Conservation (phyloP, 257 asterid species). For the Solanum piurae region DNA sequence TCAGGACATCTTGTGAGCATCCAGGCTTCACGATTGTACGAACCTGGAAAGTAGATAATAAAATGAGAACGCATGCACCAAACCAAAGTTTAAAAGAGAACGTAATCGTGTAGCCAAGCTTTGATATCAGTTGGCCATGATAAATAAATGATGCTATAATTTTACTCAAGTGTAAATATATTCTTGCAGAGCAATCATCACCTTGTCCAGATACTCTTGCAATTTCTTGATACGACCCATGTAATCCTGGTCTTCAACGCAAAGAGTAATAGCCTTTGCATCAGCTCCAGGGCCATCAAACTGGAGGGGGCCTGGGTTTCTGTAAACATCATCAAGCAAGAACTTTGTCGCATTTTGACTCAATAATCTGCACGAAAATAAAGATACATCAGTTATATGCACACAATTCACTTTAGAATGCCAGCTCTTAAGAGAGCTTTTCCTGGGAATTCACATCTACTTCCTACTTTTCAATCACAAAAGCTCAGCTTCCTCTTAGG, state of each 20-base stretch:
- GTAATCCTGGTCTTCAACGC: constrained; percentile 86
- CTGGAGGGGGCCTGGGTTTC: constrained; percentile 99
- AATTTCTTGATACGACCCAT: constrained; percentile 71
- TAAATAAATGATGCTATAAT: neutral
- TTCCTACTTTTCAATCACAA: neutral
- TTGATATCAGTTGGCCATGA: neutral
- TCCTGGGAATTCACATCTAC: neutral
- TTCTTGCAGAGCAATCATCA: neutral
- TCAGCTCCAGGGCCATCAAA: constrained; percentile 97
- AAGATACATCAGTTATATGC: neutral
- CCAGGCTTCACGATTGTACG: constrained; percentile 95
- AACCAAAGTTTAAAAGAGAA: neutral
- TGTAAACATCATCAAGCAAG: constrained; percentile 73
- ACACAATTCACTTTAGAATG: neutral
- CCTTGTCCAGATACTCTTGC: constrained; percentile 65
- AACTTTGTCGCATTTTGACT: constrained; percentile 77
- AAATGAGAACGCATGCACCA: neutral
- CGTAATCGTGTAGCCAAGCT: neutral
- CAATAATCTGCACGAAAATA: constrained; percentile 37
- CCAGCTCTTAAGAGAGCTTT: neutral
- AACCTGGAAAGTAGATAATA: constrained; percentile 33
- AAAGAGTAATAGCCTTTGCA: constrained; percentile 64
- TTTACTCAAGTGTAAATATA: neutral
- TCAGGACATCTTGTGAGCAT: constrained; percentile 91
- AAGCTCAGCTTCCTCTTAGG: neutral